phyloP scores from a whole-genome alignment of 768 basidiomycete species.

The Kwoniella sp. region DNA sequence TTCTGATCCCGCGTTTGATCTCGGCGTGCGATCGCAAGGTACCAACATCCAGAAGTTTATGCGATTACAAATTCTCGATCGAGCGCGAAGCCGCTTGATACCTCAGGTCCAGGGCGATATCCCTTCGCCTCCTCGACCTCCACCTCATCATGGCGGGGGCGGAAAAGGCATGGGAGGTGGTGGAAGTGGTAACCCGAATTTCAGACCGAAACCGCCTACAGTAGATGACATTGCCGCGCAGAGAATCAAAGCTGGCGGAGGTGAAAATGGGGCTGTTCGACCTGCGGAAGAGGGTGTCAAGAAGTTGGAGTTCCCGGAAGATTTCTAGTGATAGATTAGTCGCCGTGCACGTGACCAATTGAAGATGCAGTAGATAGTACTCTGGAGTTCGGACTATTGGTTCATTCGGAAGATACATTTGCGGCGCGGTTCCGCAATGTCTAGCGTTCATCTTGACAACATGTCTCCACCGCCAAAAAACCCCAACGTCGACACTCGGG shows the following conservation, averaged over 20 bases:
- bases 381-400: too few relatives aligned
- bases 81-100: conserved; percentile 1
- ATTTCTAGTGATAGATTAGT: too few relatives aligned
- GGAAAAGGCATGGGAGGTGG: conserved; percentile 31
- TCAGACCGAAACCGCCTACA: conserved; percentile 29
- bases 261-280: neutral
- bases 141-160: conserved; percentile 3
- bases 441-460: too few relatives aligned
- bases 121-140: neutral
- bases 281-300: neutral
- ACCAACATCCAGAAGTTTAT: conserved; percentile 49
- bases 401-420: too few relatives aligned
- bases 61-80: conserved; percentile 24
- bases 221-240: conserved; percentile 8
- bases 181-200: conserved; percentile 39
- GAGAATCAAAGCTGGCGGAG: conserved; percentile 10
- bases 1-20: conserved; percentile 11
- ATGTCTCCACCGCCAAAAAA: too few relatives aligned
- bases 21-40: conserved; percentile 47
- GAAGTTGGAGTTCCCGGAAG: conserved; percentile 3
- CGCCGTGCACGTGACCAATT: too few relatives aligned
- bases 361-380: too few relatives aligned
- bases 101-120: neutral
- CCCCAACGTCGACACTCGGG: too few relatives aligned
- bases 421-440: too few relatives aligned